phyloP scores from a whole-genome alignment of 148 eudicot species.

The Camellia japonica region DNA sequence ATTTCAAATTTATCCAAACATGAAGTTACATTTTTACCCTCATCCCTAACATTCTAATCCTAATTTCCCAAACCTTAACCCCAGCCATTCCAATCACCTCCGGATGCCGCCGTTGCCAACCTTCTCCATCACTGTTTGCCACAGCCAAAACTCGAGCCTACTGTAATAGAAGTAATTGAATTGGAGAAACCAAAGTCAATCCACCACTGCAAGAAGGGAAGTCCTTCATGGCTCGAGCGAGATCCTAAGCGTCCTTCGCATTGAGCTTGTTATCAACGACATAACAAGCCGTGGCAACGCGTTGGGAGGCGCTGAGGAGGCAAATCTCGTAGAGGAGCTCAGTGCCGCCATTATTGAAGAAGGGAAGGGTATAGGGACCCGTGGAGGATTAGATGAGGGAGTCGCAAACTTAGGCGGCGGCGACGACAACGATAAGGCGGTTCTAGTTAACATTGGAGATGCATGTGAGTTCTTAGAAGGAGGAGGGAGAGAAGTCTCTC shows the following conservation, averaged over 20 bases:
- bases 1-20: too few relatives aligned
- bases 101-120: too few relatives aligned
- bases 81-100: too few relatives aligned
- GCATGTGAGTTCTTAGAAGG: slow-evolving; percentile 70
- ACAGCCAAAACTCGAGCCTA: too few relatives aligned
- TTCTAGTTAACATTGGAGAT: slow-evolving; percentile 75
- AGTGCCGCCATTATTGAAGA: slow-evolving; percentile 55
- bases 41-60: too few relatives aligned
- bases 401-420: slow-evolving; percentile 66
- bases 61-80: too few relatives aligned
- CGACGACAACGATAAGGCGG: slow-evolving; percentile 33
- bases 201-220: slow-evolving; percentile 44
- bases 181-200: too few relatives aligned
- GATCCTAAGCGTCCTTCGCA: slow-evolving; percentile 44
- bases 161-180: too few relatives aligned
- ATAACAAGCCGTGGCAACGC: slow-evolving; percentile 47
- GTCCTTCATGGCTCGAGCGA: slow-evolving; percentile 76
- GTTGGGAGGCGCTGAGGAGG: slow-evolving; percentile 43
- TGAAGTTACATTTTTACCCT: too few relatives aligned
- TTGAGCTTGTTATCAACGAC: slow-evolving; percentile 42
- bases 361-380: slow-evolving; percentile 36
- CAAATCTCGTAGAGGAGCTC: slow-evolving; percentile 71
- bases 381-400: slow-evolving; percentile 36
- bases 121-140: too few relatives aligned
- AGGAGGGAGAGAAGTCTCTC: slow-evolving; percentile 49